Conservation (phyloP, 768 basidiomycete species). For the Xerocomus spinulosus region DNA sequence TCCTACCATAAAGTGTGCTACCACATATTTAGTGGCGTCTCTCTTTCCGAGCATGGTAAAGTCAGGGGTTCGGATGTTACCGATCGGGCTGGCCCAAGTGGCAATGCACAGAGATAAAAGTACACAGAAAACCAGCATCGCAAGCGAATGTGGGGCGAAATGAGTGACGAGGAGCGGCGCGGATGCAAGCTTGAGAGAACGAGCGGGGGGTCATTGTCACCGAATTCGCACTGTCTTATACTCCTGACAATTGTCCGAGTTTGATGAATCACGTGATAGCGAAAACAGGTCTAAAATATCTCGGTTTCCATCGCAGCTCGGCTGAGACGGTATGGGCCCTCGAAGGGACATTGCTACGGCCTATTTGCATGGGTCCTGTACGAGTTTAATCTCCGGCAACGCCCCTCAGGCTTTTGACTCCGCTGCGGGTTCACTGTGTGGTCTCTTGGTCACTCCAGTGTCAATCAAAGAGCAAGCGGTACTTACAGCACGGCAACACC, state of each 20-base stretch:
- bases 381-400: constrained; percentile 3
- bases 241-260: background rate
- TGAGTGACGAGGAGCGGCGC: constrained; percentile 14
- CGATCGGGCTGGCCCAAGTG: constrained; percentile 13
- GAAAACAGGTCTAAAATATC: background rate
- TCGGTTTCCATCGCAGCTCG: background rate
- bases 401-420: constrained; percentile 8
- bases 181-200: background rate
- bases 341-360: background rate
- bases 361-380: background rate
- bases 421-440: background rate
- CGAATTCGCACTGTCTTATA: background rate
- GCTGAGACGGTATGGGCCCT: background rate
- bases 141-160: constrained; percentile 13
- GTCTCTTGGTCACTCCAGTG: constrained; percentile 4
- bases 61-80: too few species aligned
- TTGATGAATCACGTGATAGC: background rate
- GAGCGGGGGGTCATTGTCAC: background rate
- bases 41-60: too few species aligned
- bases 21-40: constrained; percentile 40
- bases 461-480: background rate
- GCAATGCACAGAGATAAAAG: constrained; percentile 11
- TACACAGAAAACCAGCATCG: constrained; percentile 12
- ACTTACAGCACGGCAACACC: constrained; percentile 22
- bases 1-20: constrained; percentile 59